These are phyloP conservation scores for Geranium brycei DNA, from an alignment of 345 rosid genomes.

Conservation along the genomic window DNA sequence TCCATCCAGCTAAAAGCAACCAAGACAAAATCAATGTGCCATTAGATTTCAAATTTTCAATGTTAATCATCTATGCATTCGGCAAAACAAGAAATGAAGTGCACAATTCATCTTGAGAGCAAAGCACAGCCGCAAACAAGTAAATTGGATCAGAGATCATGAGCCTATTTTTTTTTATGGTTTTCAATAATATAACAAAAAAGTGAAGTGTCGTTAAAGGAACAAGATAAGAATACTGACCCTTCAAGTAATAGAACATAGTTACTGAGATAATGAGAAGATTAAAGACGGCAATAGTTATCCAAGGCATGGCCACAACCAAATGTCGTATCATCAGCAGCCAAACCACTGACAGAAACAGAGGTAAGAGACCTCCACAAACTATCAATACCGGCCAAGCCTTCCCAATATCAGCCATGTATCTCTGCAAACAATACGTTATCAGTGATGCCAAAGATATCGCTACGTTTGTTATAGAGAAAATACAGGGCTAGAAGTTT, in stretches of 20 bases:
- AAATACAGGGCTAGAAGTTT: not conserved
- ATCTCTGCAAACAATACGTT: constrained; percentile 42
- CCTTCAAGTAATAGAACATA: constrained; percentile 77
- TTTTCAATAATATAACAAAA: too few relatives aligned
- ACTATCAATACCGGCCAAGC: constrained; percentile 92
- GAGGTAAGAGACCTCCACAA: constrained; percentile 88
- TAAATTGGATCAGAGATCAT: too few relatives aligned
- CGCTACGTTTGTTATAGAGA: not conserved
- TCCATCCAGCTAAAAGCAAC: constrained; percentile 76
- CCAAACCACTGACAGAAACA: constrained; percentile 83
- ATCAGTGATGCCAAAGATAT: too few relatives aligned
- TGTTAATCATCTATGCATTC: too few relatives aligned
- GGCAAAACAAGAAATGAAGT: too few relatives aligned
- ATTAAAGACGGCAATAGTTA: constrained; percentile 75
- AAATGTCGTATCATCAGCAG: constrained; percentile 80
- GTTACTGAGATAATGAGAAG: constrained; percentile 71
- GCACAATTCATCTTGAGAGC: too few relatives aligned
- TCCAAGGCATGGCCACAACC: constrained; percentile 97
- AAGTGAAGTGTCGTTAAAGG: too few relatives aligned
- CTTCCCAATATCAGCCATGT: constrained; percentile 87
- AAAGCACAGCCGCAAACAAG: too few relatives aligned
- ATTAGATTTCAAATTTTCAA: too few relatives aligned
- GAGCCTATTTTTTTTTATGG: too few relatives aligned
- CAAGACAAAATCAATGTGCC: constrained; percentile 10
- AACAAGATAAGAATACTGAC: constrained; percentile 15